Percentiles rank a stretch among this genome's conserved stretches.
Evolutionary conservation across 495 filamentous ascomycete genomes (phyloP).

Genomic region (Filosporella fistucella): DNA sequence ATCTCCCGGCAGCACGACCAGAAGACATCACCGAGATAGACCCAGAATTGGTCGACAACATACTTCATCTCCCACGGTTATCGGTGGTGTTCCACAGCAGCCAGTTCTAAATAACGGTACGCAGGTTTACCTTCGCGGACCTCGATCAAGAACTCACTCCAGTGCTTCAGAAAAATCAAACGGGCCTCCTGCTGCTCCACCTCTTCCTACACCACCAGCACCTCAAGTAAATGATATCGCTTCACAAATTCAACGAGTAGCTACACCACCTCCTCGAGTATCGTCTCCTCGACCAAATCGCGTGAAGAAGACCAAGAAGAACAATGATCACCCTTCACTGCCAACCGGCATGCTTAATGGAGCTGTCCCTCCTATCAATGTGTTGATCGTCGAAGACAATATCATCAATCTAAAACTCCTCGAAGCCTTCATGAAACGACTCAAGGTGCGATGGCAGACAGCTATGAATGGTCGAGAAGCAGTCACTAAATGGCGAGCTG

Average conservation of each 20-base stretch:
- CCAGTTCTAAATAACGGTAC: slow-evolving; percentile 30
- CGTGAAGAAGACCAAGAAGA: slow-evolving; percentile 49
- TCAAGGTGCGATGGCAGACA: slow-evolving; percentile 97
- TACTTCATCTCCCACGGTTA: slow-evolving; percentile 75
- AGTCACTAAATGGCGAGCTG: slow-evolving; percentile 85
- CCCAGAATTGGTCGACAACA: slow-evolving; percentile 64
- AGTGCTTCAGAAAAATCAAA: slow-evolving; percentile 35
- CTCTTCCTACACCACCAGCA: slow-evolving; percentile 50
- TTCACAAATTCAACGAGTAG: slow-evolving; percentile 32
- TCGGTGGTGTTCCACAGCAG: slow-evolving; percentile 29
- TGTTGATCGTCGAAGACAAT: slow-evolving; percentile 97
- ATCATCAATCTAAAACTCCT: slow-evolving; percentile 91
- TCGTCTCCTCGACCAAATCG: slow-evolving; percentile 51
- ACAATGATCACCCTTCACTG: slow-evolving; percentile 38
- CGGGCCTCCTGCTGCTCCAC: slow-evolving; percentile 39
- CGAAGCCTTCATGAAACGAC: slow-evolving; percentile 92
- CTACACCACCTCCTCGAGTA: slow-evolving; percentile 54
- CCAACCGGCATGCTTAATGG: slow-evolving; percentile 70
- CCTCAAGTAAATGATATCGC: slow-evolving; percentile 22
- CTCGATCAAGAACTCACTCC: slow-evolving; percentile 46
- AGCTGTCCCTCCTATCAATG: slow-evolving; percentile 92
- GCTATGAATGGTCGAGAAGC: slow-evolving; percentile 93
- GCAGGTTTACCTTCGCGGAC: slow-evolving; percentile 23
- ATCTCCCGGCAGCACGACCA: slow-evolving; percentile 66
- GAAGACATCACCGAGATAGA: slow-evolving; percentile 40